Evolutionary conservation across 192 early-diverging fungal genomes (phyloP), one percentile per base, ranked within the genome.

Genomic region (Phlyctochytrium arcticum): DNA sequence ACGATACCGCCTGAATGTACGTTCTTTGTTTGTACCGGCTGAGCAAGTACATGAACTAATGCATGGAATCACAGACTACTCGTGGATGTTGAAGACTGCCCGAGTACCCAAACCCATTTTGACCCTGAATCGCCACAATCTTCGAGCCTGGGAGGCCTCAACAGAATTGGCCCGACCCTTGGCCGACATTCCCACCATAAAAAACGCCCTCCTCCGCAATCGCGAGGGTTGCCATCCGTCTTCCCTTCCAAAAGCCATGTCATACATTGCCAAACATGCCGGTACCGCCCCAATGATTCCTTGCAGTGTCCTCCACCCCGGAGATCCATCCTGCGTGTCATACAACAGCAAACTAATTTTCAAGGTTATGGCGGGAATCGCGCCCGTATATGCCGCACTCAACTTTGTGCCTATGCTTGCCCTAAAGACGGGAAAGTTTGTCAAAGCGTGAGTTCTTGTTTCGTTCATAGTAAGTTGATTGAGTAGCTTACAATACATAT

Each of bases 401-500:
- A 88, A 92, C 57, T 79, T 87, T 70, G 88, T 90, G 0, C 88
- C 90, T 1, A 73, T 89, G 72, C 36, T 92, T 8, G 61, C 88
- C 9, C 72, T 92, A 35, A 78, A 87, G 62, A 60, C 74, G 5
- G 72, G 81, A 34, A 60, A 71, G 37, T 75, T 92, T 5, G 37
- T 83, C 37, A 76, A 78, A 54, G 73, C 82, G 88, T 87, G 79
- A 78, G 82, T 59, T 23, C 23, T 19, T 42, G 24, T 48, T 48
- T 44, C 37, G 8, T 2, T 0, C 15, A 2, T 44, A 19, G 21
- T 1, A 19, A 2, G 39, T 19, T 44, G 39, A 44, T 44, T n/a
- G 21, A 1, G 39, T 19, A 12, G 21, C 21, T 44, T 19, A n/a
- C 39, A n/a, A n/a, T n/a, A 44, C 39, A 44, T 44, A 44, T 8